These are phyloP conservation scores for Solanum lycopersicoides DNA, from an alignment of 257 asterid species.

Conservation along the genomic window DNA sequence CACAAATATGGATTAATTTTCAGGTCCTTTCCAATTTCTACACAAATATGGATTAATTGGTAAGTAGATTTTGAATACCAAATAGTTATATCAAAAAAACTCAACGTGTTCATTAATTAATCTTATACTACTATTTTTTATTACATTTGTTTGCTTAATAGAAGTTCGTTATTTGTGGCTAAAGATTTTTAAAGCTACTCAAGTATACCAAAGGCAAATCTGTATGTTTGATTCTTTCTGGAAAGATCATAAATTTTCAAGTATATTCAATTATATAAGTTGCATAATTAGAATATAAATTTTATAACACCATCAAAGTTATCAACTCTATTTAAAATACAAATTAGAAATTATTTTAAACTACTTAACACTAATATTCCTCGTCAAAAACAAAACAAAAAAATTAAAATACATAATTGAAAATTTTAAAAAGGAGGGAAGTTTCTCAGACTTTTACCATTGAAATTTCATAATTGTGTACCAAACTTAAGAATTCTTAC, in stretches of 20 bases:
- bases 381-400: neutral
- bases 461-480: no score
- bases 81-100: neutral
- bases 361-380: neutral
- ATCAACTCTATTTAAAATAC: neutral
- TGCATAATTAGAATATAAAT: neutral
- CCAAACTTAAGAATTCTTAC: neutral
- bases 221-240: neutral
- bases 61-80: neutral
- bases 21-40: neutral
- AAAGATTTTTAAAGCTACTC: neutral
- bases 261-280: neutral
- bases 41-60: neutral
- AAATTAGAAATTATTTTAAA: neutral
- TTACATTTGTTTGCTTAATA: neutral
- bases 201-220: neutral
- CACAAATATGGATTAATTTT: neutral
- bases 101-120: neutral
- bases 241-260: neutral
- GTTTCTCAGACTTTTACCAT: no score
- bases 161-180: neutral
- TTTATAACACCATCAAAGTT: no score
- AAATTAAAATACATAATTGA: neutral
- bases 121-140: neutral
- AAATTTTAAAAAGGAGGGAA: neutral